These are phyloP conservation scores for Cenchrus americanus DNA, from an alignment of 176 grass and related monocot species.

Conservation along the genomic window DNA sequence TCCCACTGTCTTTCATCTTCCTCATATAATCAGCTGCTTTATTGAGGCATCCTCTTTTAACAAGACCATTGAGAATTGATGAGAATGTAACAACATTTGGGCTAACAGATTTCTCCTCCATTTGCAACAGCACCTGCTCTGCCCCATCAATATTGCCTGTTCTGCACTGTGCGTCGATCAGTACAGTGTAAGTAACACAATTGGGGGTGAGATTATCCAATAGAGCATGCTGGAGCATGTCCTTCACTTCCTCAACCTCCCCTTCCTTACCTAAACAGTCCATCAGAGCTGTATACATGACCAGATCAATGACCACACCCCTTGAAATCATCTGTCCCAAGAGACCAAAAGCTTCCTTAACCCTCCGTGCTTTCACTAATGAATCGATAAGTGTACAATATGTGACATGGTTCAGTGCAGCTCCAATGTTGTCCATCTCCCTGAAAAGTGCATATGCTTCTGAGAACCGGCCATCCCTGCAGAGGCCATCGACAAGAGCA, in stretches of 20 bases:
- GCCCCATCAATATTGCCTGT: conserved; percentile 58
- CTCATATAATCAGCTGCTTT: conserved; percentile 58
- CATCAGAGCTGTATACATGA: conserved; percentile 73
- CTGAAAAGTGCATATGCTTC: conserved; percentile 75
- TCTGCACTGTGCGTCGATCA: conserved; percentile 78
- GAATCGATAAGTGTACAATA: conserved; percentile 83
- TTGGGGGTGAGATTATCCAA: conserved; percentile 63
- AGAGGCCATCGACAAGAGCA: conserved; percentile 61
- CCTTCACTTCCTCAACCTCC: conserved; percentile 58
- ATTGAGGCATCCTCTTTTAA: conserved; percentile 59
- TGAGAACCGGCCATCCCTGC: conserved; percentile 52
- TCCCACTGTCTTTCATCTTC: conserved; percentile 73
- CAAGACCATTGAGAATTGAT: conserved; percentile 75
- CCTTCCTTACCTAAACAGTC: conserved; percentile 62
- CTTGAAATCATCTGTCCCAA: conserved; percentile 68
- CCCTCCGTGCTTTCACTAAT: conserved; percentile 50
- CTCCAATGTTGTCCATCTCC: conserved; percentile 77
- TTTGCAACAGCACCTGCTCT: conserved; percentile 62
- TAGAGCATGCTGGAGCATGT: conserved; percentile 49
- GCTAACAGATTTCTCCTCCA: conserved; percentile 60
- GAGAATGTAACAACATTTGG: conserved; percentile 79
- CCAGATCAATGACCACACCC: conserved; percentile 79
- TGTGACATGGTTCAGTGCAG: conserved; percentile 72
- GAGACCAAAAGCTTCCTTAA: conserved; percentile 39
- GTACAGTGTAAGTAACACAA: conserved; percentile 65